A percentile compares a stretch with the other conserved stretches of the same genome.
Conservation (phyloP, 352 stramenopile species). For the Phytopythium aichiense region DNA sequence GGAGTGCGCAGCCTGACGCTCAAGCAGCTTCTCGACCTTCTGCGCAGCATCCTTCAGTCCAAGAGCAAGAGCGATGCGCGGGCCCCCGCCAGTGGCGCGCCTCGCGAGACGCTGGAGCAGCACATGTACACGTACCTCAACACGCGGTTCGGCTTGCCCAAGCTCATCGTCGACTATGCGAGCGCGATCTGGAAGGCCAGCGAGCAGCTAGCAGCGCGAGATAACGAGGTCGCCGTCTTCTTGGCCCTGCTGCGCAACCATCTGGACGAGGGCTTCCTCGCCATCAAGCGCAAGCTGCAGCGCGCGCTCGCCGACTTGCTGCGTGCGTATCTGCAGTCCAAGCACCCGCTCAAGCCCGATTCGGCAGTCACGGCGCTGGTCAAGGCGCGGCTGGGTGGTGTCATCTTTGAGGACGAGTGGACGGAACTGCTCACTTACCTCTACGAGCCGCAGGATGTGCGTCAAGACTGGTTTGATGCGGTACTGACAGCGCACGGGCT, state of each 20-base stretch:
- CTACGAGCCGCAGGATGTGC: slow-evolving; percentile 67
- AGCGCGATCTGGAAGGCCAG: slow-evolving; percentile 78
- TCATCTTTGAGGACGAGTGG: slow-evolving; percentile 66
- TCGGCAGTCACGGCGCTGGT: slow-evolving; percentile 43
- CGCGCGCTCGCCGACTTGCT: slow-evolving; percentile 69
- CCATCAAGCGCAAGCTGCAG: slow-evolving; percentile 74
- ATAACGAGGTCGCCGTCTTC: slow-evolving; percentile 82
- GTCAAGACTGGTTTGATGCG: slow-evolving; percentile 8
- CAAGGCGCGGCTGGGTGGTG: slow-evolving; percentile 27
- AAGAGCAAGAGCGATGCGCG: slow-evolving; percentile 69
- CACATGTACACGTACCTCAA: slow-evolving; percentile 89
- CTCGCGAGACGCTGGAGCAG: slow-evolving; percentile 84
- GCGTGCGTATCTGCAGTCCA: slow-evolving; percentile 65
- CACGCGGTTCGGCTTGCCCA: slow-evolving; percentile 75
- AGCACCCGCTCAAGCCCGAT: slow-evolving; percentile 63
- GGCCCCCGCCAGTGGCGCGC: slow-evolving; percentile 29
- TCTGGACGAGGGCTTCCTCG: slow-evolving; percentile 76
- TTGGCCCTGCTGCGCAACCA: slow-evolving; percentile 70
- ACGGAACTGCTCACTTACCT: slow-evolving; percentile 69
- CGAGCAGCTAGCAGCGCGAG: slow-evolving; percentile 32
- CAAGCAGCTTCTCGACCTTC: slow-evolving; percentile 75
- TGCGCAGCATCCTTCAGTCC: slow-evolving; percentile 66
- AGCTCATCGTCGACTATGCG: slow-evolving; percentile 76
- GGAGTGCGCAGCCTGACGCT: slow-evolving; percentile 49
- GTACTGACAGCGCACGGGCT: not conserved